These are phyloP conservation scores for Ascosphaera apis DNA, from an alignment of 2,329 filamentous ascomycete genomes.

Conservation along the genomic window DNA sequence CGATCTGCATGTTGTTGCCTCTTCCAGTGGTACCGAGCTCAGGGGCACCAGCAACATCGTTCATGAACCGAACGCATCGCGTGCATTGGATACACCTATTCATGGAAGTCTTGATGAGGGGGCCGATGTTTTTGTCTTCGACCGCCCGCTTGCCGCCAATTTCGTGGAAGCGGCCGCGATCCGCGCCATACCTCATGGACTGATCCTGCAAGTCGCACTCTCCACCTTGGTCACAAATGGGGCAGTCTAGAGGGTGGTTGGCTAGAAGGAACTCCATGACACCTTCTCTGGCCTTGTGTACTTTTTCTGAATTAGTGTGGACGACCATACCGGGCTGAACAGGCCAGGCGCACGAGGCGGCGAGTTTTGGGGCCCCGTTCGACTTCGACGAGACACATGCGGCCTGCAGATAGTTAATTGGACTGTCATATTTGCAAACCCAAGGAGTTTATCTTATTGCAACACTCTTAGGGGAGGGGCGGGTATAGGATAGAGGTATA, in stretches of 20 bases:
- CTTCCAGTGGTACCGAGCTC: constrained; percentile 86
- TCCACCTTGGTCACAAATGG: constrained; percentile 95
- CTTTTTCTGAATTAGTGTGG: constrained; percentile 88
- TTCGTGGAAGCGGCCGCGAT: constrained; percentile 93
- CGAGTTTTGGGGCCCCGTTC: constrained; percentile 83
- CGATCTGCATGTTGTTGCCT: constrained; percentile 94
- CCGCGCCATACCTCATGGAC: constrained; percentile 94
- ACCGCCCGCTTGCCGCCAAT: constrained; percentile 87
- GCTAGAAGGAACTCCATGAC: constrained; percentile 97
- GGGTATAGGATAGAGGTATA: not conserved
- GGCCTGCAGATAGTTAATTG: constrained; percentile 21
- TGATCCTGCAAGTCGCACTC: constrained; percentile 98
- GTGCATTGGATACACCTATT: constrained; percentile 99
- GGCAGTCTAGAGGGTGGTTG: constrained; percentile 90
- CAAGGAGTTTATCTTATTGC: too few species aligned
- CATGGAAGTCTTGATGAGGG: constrained; percentile 98
- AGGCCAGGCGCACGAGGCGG: constrained; percentile 96
- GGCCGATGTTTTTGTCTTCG: constrained; percentile 98
- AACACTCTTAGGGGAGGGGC: too few species aligned
- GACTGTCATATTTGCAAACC: too few species aligned
- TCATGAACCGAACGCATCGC: constrained; percentile 89
- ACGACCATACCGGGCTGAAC: constrained; percentile 98
- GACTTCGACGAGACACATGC: constrained; percentile 98
- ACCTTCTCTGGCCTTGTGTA: constrained; percentile 94
- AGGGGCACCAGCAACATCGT: constrained; percentile 86